Evolutionary conservation across 306 rosid species (phyloP).

Genomic region (Vigna radiata): DNA sequence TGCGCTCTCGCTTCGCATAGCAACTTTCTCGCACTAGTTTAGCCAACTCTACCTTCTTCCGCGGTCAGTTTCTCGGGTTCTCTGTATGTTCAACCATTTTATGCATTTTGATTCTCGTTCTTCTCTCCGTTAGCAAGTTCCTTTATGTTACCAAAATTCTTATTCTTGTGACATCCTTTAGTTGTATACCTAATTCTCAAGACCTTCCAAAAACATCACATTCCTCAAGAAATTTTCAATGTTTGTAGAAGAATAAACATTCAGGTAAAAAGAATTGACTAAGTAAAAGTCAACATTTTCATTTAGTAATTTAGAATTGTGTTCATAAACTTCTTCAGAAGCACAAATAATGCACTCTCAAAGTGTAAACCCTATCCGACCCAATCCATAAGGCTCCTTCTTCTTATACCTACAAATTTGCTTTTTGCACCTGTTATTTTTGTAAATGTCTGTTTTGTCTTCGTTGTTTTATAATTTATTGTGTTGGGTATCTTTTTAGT

Average conservation of each 20-base stretch:
- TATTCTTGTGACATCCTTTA: too few relatives aligned
- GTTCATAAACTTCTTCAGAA: too few relatives aligned
- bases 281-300: neutral
- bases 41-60: conserved; percentile 9
- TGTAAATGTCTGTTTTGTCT: too few relatives aligned
- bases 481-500: accelerated
- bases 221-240: neutral
- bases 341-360: too few relatives aligned
- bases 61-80: neutral
- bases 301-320: neutral
- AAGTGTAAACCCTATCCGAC: too few relatives aligned
- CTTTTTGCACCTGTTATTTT: too few relatives aligned
- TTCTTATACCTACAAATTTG: too few relatives aligned
- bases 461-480: too few relatives aligned
- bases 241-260: neutral
- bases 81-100: neutral
- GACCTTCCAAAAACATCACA: too few relatives aligned
- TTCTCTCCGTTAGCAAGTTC: neutral
- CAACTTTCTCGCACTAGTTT: neutral
- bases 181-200: too few relatives aligned
- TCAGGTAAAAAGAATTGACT: neutral
- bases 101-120: neutral
- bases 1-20: neutral
- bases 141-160: too few relatives aligned
- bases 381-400: too few relatives aligned